These are phyloP conservation scores for Ophiostoma perfectum DNA, from an alignment of 2,329 filamentous ascomycete genomes.

Conservation along the genomic window DNA sequence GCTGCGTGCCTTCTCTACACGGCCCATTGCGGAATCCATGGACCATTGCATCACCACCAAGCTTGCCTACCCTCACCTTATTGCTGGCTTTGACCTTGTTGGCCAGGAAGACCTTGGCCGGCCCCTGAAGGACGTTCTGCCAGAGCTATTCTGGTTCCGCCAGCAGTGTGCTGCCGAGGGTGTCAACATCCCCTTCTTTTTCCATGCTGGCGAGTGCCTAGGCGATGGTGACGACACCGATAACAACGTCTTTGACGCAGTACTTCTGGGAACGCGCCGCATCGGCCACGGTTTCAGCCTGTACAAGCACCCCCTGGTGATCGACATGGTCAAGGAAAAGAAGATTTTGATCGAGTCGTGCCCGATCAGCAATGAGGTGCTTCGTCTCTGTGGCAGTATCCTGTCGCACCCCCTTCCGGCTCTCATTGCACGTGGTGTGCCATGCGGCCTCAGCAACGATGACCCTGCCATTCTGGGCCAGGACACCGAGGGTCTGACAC, in stretches of 20 bases:
- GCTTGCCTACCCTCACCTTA: constrained; percentile 67
- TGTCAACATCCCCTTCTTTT: constrained; percentile 87
- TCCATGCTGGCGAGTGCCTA: constrained; percentile 86
- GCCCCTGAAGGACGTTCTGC: constrained; percentile 68
- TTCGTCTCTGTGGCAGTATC: constrained; percentile 29
- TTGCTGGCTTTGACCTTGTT: constrained; percentile 85
- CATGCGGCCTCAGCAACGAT: constrained; percentile 82
- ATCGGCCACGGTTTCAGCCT: constrained; percentile 87
- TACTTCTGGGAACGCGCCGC: constrained; percentile 77
- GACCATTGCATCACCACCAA: constrained; percentile 81
- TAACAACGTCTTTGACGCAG: constrained; percentile 78
- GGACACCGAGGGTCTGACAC: constrained; percentile 72
- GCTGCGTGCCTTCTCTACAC: constrained; percentile 58
- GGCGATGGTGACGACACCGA: constrained; percentile 70
- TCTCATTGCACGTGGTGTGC: constrained; percentile 75
- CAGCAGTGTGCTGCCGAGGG: constrained; percentile 73
- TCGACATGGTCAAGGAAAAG: constrained; percentile 84
- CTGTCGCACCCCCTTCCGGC: constrained; percentile 62
- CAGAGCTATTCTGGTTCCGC: constrained; percentile 89
- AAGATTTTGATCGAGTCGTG: constrained; percentile 85
- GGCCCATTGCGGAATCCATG: constrained; percentile 71
- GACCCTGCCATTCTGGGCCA: constrained; percentile 83
- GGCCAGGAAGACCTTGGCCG: constrained; percentile 79
- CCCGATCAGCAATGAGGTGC: constrained; percentile 77
- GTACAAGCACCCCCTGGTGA: constrained; percentile 83